Percentiles rank a stretch among this genome's conserved stretches.
These are phyloP conservation scores for Hypericum perforatum DNA, from an alignment of 345 rosid genomes.

Conservation along the genomic window DNA sequence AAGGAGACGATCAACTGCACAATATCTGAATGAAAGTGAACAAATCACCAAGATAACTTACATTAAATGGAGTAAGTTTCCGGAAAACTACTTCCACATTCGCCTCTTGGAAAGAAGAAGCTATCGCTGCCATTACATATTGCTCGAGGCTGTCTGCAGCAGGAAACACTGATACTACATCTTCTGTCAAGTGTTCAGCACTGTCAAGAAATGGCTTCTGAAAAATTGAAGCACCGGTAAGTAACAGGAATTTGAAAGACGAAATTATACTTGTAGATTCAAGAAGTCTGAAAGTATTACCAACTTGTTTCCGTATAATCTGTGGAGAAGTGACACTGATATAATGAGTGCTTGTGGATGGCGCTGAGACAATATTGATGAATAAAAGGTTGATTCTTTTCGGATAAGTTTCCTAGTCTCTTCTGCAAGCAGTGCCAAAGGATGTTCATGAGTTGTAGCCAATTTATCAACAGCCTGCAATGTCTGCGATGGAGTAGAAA, in stretches of 20 bases:
- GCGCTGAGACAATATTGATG: conserved; percentile 72
- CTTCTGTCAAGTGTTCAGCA: conserved; percentile 88
- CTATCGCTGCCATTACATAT: conserved; percentile 52
- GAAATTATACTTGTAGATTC: conserved; percentile 1
- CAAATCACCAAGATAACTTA: conserved; percentile 16
- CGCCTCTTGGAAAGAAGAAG: conserved; percentile 51
- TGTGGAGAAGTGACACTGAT: conserved; percentile 86
- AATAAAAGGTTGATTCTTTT: conserved; percentile 55
- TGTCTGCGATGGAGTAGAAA: conserved; percentile 34
- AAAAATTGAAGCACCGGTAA: conserved; percentile 12
- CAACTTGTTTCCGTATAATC: conserved; percentile 76
- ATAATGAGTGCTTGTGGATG: conserved; percentile 66
- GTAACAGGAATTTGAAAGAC: not conserved
- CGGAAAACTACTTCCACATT: conserved; percentile 47
- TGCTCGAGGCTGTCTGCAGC: conserved; percentile 88
- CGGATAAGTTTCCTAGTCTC: conserved; percentile 69
- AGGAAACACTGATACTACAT: conserved; percentile 81
- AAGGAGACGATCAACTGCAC: too few relatives aligned
- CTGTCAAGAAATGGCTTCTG: conserved; percentile 94
- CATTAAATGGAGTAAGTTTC: conserved; percentile 77
- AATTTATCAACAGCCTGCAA: conserved; percentile 56
- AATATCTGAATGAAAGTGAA: too few relatives aligned
- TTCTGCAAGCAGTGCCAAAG: conserved; percentile 78
- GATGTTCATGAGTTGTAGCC: conserved; percentile 57
- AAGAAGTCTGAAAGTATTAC: conserved; percentile 37